These are phyloP conservation scores for Colletotrichum lindemuthianum DNA, from an alignment of 2,329 filamentous ascomycete genomes.

Conservation along the genomic window DNA sequence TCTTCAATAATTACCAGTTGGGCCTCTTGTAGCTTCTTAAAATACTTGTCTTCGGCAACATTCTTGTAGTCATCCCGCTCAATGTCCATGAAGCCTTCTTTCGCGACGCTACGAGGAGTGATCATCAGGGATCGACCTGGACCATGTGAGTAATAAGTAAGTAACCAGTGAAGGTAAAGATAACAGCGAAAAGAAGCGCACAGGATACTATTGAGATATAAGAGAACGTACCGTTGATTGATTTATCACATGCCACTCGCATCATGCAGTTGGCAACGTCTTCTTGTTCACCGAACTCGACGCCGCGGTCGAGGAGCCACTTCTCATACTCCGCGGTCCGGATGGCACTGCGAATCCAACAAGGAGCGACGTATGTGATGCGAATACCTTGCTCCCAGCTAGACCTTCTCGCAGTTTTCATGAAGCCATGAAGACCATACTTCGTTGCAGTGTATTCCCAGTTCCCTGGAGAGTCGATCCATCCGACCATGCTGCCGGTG, in stretches of 20 bases:
- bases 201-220: constrained; percentile 18
- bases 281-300: constrained; percentile 51
- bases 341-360: constrained; percentile 50
- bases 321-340: constrained; percentile 52
- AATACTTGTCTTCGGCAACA: constrained; percentile 47
- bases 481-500: constrained; percentile 58
- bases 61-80: constrained; percentile 49
- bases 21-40: constrained; percentile 49
- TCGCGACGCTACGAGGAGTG: constrained; percentile 47
- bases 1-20: constrained; percentile 55
- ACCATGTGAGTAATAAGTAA: constrained; percentile 30
- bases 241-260: constrained; percentile 45
- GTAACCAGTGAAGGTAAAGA: no score
- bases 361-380: constrained; percentile 58
- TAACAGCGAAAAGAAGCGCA: no score
- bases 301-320: constrained; percentile 49
- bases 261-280: constrained; percentile 48
- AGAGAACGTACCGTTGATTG: constrained; percentile 43
- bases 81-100: constrained; percentile 52
- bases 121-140: constrained; percentile 53
- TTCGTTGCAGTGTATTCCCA: constrained; percentile 55
- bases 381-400: constrained; percentile 54
- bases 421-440: constrained; percentile 55
- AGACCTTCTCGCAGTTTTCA: constrained; percentile 50
- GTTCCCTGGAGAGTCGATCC: constrained; percentile 55